Evolutionary conservation across 2,329 filamentous ascomycete species (phyloP), one percentile per base, ranked within the genome.

Genomic region (Aspergillus pseudonomiae): DNA sequence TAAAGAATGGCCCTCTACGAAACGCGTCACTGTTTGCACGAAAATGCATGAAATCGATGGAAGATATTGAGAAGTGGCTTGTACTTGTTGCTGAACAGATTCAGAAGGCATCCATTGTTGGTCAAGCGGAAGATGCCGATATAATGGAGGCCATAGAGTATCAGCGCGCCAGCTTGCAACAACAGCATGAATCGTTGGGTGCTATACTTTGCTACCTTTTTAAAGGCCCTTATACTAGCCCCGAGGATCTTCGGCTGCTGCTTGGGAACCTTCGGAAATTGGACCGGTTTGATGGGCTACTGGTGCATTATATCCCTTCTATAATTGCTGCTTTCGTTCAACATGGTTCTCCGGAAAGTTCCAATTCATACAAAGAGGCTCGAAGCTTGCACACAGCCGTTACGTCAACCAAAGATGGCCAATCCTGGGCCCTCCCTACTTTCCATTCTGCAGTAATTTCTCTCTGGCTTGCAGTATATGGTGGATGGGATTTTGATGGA

Each of bases 391-490:
- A 97, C 73, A 79, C 84, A 16, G 82, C 88, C 41, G 83, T 97
- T 26, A 88, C 90, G 68, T 84, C 86, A 43, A 85, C 86, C 21
- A 81, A 86, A 53, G 91, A 93, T 57, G 87, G 88, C 64, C 82
- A 89, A 48, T 80, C 84, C 19, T 97, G 93, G 91, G 83, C 85
- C 26, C 77, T 96, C 45, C 83, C 89, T 19, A 90, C 89, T 69
- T 85, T 98, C 14, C 90, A 94, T 70, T 92, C 94, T 53, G 90
- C 92, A 4, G 85, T 94, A 14, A 86, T 88, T 60, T 87, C 90
- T 5, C 93, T 92, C 85, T 99, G 95, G 95, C 85, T 97, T 54
- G 90, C 92, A 36, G 93, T 98, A 73, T 97, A 97, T 78, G 95
- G 92, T 68, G 92, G 93, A 3, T 92, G 93, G 83, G 97, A 94